Evolutionary conservation across 352 stramenopile genomes (phyloP), one percentile per base, ranked within the genome.

Genomic region (Pythium monospermum): DNA sequence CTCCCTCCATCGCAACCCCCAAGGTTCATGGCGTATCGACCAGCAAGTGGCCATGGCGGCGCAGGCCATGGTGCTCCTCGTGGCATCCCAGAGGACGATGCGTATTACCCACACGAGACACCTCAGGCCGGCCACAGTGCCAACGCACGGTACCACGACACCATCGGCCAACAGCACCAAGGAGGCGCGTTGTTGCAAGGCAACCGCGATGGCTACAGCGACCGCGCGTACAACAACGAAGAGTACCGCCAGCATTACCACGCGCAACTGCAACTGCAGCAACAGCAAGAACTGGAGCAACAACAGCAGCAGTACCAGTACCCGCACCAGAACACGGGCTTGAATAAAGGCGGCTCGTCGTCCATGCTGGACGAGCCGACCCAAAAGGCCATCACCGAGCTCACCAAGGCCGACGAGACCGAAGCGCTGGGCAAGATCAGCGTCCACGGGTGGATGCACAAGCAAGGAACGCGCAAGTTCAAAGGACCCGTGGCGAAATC

Each of bases 381-480:
- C 38, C 76, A 88, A 59, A 75, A 69, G 23, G 67, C 70, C 44
- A 85, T 88, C 59, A 70, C 70, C 36, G 77, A 85, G 63, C 66
- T 88, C 21, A 87, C 76, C 19, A 87, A 87, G 52, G 61, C 58
- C 47, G 65, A 73, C 4, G 68, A 77, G 33, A 52, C 16, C 50
- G 68, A 74, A 43, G 59, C 59, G 54, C 56, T 85, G 52, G 79
- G 74, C 53, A 75, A 68, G 46, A 89, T 93, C 66, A 67, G 69
- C 38, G 73, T 89, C 38, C 79, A 90, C 60, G 80, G 80, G 12
- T 91, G 76, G 75, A 91, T 91, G 77, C 76, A 91, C 67, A 91
- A 89, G 68, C 78, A 90, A 53, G 82, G 78, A 37, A 83, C 74
- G 54, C 76, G 82, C 51, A 85, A 79, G 67, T 88, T 90, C 51